Evolutionary conservation across 78 protist genomes (phyloP), one percentile per base, ranked within the genome.

Genomic region (Paulinella micropora): DNA sequence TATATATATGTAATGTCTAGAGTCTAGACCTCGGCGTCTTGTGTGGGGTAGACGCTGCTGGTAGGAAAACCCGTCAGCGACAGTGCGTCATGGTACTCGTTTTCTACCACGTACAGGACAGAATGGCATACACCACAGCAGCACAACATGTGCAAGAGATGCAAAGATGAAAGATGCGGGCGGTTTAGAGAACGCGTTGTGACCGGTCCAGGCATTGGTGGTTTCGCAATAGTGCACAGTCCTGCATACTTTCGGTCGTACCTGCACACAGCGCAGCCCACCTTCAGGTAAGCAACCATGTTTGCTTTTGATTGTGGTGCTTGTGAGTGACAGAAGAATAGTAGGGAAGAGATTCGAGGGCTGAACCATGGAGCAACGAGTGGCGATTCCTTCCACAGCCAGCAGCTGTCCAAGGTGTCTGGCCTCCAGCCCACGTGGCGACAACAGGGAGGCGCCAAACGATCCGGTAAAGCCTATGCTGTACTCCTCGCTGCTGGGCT

Each of bases 331-430:
- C 4, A 79, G 37, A 79, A 34, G 6, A 79, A 64, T 64, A 15
- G 77, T 64, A 64, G 39, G 39, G 1, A 3, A 87, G 83, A 1
- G 38, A 29, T 3, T 77, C 2, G 40, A 51, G 3, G 29, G 3
- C 51, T 51, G 31, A 2, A 0, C 1, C 41, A 23, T n/a, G n/a
- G n/a, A n/a, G 88, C 97, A 94, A 3, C 95, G 94, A 26, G 98
- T 98, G 1, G 96, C 97, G 83, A 98, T 97, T 39, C 99, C 99
- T 69, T 98, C 98, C 39, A 98, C 69, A 39, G 92, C 39, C 28
- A 98, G 98, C 34, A 97, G 37, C 34, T 34, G 0, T 32, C 95
- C 92, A 35, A 98, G 87, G 51, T 90, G 85, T 9, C 32, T 1
- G 9, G 98, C 92, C 0, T 37, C n/a, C 23, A 98, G 92, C 23